These are phyloP conservation scores for Ploettnerulaceae sp. DNA, from an alignment of 2,329 filamentous ascomycete species.

Conservation along the genomic window DNA sequence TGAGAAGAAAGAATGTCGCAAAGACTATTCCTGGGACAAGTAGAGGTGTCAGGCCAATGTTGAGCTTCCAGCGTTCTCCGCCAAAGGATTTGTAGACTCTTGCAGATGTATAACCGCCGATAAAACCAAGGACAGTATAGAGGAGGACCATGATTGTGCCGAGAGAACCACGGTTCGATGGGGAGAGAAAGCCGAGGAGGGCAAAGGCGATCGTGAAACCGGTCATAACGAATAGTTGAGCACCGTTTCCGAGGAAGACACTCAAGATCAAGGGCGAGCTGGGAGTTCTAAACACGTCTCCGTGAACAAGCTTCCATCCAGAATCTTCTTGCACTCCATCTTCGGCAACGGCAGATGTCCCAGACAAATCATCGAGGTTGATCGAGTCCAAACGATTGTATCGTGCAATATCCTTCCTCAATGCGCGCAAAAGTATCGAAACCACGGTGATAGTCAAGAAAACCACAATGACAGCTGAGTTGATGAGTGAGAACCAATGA, in stretches of 20 bases:
- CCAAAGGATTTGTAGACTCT: constrained; percentile 92
- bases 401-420: constrained; percentile 91
- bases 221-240: constrained; percentile 96
- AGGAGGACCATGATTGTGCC: constrained; percentile 90
- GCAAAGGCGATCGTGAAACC: constrained; percentile 92
- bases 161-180: constrained; percentile 89
- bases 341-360: constrained; percentile 69
- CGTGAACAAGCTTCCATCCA: constrained; percentile 97
- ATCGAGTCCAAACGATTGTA: constrained; percentile 95
- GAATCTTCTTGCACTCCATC: constrained; percentile 97
- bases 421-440: constrained; percentile 81
- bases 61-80: constrained; percentile 90
- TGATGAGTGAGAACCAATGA: constrained; percentile 98
- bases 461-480: constrained; percentile 90
- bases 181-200: constrained; percentile 88
- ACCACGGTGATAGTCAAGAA: constrained; percentile 88
- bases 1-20: constrained; percentile 81
- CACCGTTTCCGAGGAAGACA: constrained; percentile 85
- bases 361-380: constrained; percentile 82
- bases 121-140: constrained; percentile 87
- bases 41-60: constrained; percentile 82
- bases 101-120: constrained; percentile 85
- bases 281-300: constrained; percentile 91
- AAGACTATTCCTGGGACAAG: constrained; percentile 87
- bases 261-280: constrained; percentile 78